phyloP scores from a whole-genome alignment of 345 rosid genomes.

The Salix udensis region DNA sequence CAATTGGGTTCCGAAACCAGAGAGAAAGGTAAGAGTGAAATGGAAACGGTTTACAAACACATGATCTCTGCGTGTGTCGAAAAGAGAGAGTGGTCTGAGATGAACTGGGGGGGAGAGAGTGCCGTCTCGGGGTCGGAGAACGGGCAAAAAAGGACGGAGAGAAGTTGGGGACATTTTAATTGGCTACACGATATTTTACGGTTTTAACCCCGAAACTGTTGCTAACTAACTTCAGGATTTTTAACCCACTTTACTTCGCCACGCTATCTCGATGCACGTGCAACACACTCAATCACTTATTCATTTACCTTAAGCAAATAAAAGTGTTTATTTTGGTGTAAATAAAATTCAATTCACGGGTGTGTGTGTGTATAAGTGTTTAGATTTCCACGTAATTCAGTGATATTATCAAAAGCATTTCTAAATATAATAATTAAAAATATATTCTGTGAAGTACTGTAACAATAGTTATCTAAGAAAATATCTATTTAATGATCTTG shows the following conservation, averaged over 20 bases:
- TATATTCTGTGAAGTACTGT: no score
- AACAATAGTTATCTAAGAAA: no score
- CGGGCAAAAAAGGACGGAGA: slow-evolving; percentile 2
- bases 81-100: slow-evolving; percentile 13
- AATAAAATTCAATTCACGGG: no score
- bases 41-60: slow-evolving; percentile 1
- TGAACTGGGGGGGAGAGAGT: slow-evolving; percentile 8
- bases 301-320: no score
- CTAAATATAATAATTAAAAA: no score
- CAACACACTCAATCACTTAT: background rate
- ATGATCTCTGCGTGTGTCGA: background rate
- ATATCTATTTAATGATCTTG: no score
- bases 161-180: background rate
- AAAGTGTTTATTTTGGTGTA: no score
- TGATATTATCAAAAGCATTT: no score
- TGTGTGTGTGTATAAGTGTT: no score
- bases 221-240: slow-evolving; percentile 4
- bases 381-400: no score
- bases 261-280: background rate
- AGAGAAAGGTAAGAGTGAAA: background rate
- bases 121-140: slow-evolving; percentile 33
- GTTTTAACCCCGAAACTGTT: slow-evolving; percentile 1
- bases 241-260: background rate
- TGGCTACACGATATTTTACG: background rate
- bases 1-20: background rate